Evolutionary conservation across 192 early-diverging fungal species (phyloP).

Genomic region (Coemansia sp.): DNA sequence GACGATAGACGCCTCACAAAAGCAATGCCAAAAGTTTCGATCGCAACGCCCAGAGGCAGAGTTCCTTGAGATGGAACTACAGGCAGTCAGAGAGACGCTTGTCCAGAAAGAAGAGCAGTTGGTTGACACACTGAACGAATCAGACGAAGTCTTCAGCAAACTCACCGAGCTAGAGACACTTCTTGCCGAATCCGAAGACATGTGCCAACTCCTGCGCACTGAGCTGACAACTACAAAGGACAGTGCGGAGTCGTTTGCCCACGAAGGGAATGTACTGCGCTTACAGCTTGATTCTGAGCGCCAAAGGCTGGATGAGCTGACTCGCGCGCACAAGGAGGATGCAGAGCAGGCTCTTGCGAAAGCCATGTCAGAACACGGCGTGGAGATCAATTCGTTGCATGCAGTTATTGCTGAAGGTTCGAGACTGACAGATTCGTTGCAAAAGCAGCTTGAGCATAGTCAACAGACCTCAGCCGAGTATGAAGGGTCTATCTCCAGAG

Average conservation of each 20-base stretch:
- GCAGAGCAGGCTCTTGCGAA: neutral
- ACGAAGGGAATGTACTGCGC: neutral
- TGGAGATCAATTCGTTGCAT: constrained; percentile 11
- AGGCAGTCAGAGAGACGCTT: constrained; percentile 36
- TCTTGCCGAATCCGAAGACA: constrained; percentile 1
- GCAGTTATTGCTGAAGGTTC: neutral
- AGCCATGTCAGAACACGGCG: neutral
- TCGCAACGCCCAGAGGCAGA: constrained; percentile 51
- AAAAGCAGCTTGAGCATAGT: neutral
- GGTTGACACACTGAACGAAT: constrained; percentile 27
- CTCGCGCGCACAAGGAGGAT: constrained; percentile 3
- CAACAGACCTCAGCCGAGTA: neutral
- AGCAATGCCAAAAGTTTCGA: constrained; percentile 43
- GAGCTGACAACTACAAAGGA: constrained; percentile 5
- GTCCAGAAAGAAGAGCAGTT: constrained; percentile 43
- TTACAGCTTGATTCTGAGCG: constrained; percentile 15
- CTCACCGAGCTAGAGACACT: constrained; percentile 12
- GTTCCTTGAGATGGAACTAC: constrained; percentile 52
- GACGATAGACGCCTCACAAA: constrained; percentile 35
- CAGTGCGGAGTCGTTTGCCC: neutral
- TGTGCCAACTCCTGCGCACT: constrained; percentile 9
- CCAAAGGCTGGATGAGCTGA: neutral
- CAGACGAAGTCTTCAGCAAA: constrained; percentile 20
- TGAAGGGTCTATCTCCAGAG: neutral
- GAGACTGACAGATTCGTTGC: neutral